Evolutionary conservation across 1,284 basidiomycete genomes (phyloP), one percentile per base, ranked within the genome.

Genomic region (Ceratobasidium sp.): DNA sequence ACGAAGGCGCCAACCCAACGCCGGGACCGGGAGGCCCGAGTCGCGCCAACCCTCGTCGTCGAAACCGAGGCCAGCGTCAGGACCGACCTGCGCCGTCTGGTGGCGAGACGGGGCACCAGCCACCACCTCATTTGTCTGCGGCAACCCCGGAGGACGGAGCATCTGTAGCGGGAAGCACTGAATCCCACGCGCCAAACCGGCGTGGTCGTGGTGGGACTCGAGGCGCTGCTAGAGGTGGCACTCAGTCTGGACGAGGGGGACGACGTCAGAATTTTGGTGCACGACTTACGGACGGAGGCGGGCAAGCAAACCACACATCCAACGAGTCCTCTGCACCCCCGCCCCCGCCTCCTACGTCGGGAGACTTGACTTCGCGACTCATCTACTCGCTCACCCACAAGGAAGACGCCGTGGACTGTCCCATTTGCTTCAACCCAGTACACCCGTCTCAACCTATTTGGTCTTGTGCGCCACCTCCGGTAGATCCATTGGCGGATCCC

Each of bases 401-500:
- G 0, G 73, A 76, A 74, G 75, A 76, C 43, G 75, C 75, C 21
- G 71, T 74, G 3, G 93, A 95, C 78, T 95, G 93, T 78, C 84
- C 88, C 0, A 94, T 95, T 75, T 95, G 93, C 78, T 93, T 93
- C 80, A 86, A 85, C 52, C 75, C 89, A 0, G 88, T 95, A 28
- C 87, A 88, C 52, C 90, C 92, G 1, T 86, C 86, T 0, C 87
- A 94, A 64, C 85, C 88, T 1, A 91, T 89, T 0, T 93, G 93
- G 88, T 92, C 91, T 0, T 94, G 94, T 79, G 89, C 90, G 4
- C 90, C 90, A 0, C 83, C 85, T 0, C 83, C 78, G 1, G 80
- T 26, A 21, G 44, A 67, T n/a, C 21, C n/a, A 11, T 38, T 54
- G 49, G 80, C 80, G 55, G 82, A 84, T 75, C 72, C 49, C 62